Evolutionary conservation across 441 rosid species (phyloP), one percentile per base, ranked within the genome.

Genomic region (Aquilaria agallochum): DNA sequence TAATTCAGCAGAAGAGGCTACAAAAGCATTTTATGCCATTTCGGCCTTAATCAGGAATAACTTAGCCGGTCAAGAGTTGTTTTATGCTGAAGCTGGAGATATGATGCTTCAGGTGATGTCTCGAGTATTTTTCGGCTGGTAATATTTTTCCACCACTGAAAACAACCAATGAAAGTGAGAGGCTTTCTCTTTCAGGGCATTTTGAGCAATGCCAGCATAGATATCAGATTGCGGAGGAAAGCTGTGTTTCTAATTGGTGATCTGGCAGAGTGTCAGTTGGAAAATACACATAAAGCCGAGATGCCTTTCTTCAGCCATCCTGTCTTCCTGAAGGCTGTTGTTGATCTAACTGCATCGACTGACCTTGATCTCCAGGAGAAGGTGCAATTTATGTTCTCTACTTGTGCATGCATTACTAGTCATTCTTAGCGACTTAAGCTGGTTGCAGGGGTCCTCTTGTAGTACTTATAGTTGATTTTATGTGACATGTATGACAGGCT

Each of bases 351-450:
- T 9, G 51, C 62, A 55, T 78, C 83, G 11, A 52, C 65, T 51
- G 96, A 94, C 76, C 88, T 89, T 66, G 96, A 94, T 80, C 88
- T 91, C 70, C 99, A 83, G 68, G 96, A 94, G 67, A 94, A 91
- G 97, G 99, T 81, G 61, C 51, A 40, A 7, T 40, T 40, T 10
- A 40, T 7, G 45, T 55, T 72, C 50, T 36, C 67, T 49, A 46
- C 55, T 68, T 27, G 32, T 54, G 33, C 48, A n/a, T 60, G 55
- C 27, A 62, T 72, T 55, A 50, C 13, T 20, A 20, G 27, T 20
- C 27, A 20, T 20, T 20, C 27, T 20, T 20, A 20, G 27, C 27
- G 27, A 20, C 27, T 20, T 20, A 20, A 20, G 27, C 27, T 40
- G 55, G 20, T 31, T 53, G 34, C 20, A 52, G 14, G 20, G 9